phyloP scores from a whole-genome alignment of 495 filamentous ascomycete genomes.

The Penicillium roqueforti region DNA sequence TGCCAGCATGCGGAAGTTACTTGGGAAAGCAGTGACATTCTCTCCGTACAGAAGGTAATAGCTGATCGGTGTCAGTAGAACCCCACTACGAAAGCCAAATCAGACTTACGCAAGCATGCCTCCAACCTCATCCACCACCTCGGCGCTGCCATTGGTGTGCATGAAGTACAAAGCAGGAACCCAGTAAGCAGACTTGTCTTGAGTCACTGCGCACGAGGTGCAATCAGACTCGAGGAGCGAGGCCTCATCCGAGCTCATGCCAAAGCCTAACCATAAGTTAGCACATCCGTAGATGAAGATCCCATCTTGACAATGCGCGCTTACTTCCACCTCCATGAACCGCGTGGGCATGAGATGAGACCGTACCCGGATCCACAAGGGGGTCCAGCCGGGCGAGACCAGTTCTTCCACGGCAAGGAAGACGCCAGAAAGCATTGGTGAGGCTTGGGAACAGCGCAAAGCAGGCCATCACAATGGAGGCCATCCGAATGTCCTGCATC shows the following conservation, averaged over 20 bases:
- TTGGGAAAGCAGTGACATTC: slow-evolving; percentile 70
- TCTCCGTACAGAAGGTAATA: slow-evolving; percentile 71
- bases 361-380: slow-evolving; percentile 43
- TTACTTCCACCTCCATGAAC: slow-evolving; percentile 54
- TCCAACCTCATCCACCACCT: slow-evolving; percentile 50
- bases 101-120: slow-evolving; percentile 54
- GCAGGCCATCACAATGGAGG: slow-evolving; percentile 25
- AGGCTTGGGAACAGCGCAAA: slow-evolving; percentile 33
- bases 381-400: slow-evolving; percentile 59
- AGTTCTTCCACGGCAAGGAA: slow-evolving; percentile 67
- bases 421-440: slow-evolving; percentile 77
- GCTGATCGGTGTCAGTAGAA: slow-evolving; percentile 28
- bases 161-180: slow-evolving; percentile 55
- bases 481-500: slow-evolving; percentile 24
- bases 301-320: slow-evolving; percentile 19
- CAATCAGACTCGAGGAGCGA: slow-evolving; percentile 46
- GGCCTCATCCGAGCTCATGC: slow-evolving; percentile 37
- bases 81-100: background rate
- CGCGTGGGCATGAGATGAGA: slow-evolving; percentile 47
- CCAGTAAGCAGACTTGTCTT: slow-evolving; percentile 64
- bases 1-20: slow-evolving; percentile 79
- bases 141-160: slow-evolving; percentile 51
- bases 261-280: slow-evolving; percentile 39
- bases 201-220: slow-evolving; percentile 54
- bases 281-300: background rate